Conservation (phyloP, 1,139 yeast species). For the Yamadazyma membranifaciens region DNA sequence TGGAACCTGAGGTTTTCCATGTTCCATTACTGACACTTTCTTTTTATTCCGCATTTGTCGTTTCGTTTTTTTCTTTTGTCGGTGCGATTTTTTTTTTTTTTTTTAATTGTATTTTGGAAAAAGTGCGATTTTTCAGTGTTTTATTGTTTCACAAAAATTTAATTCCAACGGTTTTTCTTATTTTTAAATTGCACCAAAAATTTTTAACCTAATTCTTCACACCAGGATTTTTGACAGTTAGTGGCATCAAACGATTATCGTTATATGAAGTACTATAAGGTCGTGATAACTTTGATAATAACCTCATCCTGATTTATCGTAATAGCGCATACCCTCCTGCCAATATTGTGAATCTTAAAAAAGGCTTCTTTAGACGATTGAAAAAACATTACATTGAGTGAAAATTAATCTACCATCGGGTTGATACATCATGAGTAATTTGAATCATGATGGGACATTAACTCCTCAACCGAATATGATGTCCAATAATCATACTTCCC, state of each 20-base stretch:
- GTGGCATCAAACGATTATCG: not conserved
- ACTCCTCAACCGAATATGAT: conserved; percentile 1
- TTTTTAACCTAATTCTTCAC: too few species aligned
- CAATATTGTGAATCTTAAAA: not conserved
- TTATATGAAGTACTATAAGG: too few species aligned
- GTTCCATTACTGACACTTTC: too few species aligned
- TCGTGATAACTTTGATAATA: too few species aligned
- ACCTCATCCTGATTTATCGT: not conserved
- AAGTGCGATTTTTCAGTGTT: not conserved
- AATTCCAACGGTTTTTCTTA: conserved; percentile 3
- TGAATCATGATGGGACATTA: not conserved
- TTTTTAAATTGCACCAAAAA: not conserved
- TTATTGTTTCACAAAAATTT: not conserved
- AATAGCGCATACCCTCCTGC: not conserved
- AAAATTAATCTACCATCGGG: not conserved
- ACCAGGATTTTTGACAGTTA: too few species aligned
- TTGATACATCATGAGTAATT: not conserved
- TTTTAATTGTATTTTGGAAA: not conserved
- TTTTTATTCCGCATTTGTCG: too few species aligned
- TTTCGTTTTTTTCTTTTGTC: too few species aligned
- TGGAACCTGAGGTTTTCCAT: too few species aligned
- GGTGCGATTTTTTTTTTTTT: not conserved
- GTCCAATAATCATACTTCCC: not conserved
- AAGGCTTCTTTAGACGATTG: too few species aligned
- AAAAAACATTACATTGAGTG: not conserved